phyloP scores from a whole-genome alignment of 441 rosid genomes.

The Pelargonium fulgidum region DNA sequence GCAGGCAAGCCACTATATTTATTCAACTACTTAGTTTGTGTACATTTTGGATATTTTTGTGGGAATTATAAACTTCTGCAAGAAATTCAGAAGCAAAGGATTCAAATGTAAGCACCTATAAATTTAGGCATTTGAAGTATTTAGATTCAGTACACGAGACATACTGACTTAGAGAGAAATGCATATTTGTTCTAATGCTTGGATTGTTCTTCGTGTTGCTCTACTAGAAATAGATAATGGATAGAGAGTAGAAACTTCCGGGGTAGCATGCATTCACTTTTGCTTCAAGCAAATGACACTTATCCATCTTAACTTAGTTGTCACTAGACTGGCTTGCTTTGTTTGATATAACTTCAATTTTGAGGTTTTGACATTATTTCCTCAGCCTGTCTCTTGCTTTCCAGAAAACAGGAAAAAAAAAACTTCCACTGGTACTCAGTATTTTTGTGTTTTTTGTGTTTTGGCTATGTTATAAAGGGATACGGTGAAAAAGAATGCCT shows the following conservation, averaged over 20 bases:
- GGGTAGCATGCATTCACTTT: not conserved
- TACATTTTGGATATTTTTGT: not conserved
- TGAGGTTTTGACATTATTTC: not conserved
- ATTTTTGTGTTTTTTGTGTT: not conserved
- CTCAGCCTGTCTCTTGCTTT: not conserved
- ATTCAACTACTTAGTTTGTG: not conserved
- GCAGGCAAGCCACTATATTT: slow-evolving; percentile 60
- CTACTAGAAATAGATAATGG: not conserved
- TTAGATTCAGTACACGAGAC: not conserved
- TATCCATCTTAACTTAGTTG: not conserved
- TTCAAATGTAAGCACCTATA: not conserved
- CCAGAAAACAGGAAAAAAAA: not conserved
- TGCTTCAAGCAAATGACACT: not conserved
- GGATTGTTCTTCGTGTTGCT: slow-evolving; percentile 5
- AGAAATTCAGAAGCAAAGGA: not conserved
- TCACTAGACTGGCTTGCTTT: not conserved
- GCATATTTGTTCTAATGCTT: slow-evolving; percentile 4
- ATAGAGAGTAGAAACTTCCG: not conserved
- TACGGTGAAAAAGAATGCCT: not conserved
- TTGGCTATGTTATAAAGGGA: not conserved
- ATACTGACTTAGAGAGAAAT: not conserved
- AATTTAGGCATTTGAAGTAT: not conserved
- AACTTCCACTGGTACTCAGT: not conserved
- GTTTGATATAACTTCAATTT: slow-evolving; percentile 2
- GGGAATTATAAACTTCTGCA: not conserved